A percentile compares a stretch with the other conserved stretches of the same genome.
Evolutionary conservation across 1,284 basidiomycete genomes (phyloP).

Genomic region (Melampsora americana): DNA sequence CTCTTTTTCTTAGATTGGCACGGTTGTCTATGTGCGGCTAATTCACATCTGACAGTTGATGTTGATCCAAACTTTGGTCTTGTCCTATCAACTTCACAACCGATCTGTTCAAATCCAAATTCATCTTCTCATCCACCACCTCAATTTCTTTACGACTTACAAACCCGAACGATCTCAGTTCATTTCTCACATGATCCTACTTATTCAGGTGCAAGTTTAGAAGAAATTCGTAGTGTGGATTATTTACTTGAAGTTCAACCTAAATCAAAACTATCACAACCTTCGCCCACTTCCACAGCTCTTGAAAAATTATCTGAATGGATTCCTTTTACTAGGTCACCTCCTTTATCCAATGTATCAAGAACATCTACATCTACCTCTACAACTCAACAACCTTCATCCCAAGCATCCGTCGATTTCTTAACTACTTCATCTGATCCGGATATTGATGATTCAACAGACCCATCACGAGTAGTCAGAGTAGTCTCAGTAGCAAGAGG

Average conservation of each 20-base stretch:
- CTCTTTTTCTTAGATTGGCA: conserved; percentile 43
- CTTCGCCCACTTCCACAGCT: background rate
- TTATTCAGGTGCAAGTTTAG: conserved; percentile 39
- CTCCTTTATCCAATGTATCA: background rate
- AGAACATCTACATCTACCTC: background rate
- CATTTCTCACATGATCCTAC: conserved; percentile 46
- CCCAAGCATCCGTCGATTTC: background rate
- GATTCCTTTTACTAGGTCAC: conserved; percentile 13
- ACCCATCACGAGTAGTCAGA: conserved; percentile 7
- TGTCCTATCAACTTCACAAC: conserved; percentile 43
- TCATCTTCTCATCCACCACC: conserved; percentile 47
- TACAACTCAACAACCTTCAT: conserved; percentile 1
- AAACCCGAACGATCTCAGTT: conserved; percentile 47
- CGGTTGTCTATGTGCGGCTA: conserved; percentile 35
- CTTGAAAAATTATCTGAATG: conserved; percentile 40
- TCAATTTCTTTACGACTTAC: conserved; percentile 46
- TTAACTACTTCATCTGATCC: background rate
- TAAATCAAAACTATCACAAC: background rate
- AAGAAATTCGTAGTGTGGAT: conserved; percentile 29
- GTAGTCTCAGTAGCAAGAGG: conserved; percentile 32
- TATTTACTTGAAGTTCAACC: conserved; percentile 39
- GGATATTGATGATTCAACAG: conserved; percentile 5
- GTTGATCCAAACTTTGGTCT: conserved; percentile 40
- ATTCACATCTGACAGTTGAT: conserved; percentile 13
- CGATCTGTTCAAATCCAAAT: conserved; percentile 45